Base-by-base conservation (phyloP, 768 basidiomycete species). In the Rickenella mellea region DNA sequence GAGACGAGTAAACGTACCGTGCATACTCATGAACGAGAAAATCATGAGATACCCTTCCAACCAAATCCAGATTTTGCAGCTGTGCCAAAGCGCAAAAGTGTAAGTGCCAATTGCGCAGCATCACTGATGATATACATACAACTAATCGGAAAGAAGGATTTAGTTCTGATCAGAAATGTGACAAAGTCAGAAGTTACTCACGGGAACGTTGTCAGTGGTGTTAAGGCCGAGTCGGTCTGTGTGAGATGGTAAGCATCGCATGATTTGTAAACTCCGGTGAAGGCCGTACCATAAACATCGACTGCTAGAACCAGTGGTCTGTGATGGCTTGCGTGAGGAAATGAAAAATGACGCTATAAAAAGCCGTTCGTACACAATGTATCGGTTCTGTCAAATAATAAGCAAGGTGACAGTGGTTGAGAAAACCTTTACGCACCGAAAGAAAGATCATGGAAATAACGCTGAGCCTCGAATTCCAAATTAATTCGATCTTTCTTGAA, bases 211-310 rank as follows among this genome's bases (percentile, higher is more conserved):
- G 24, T 17, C 19, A 22, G 33, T 17, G 10, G 19, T 36, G 33
- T 17, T 22, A 22, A 36, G 33, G 10, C 33, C 33, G 19, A 36
- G 19, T 19, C 33, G 33, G 24, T 36, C 33, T 36, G 15, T 17
- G 15, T 22, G n/a, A n/a, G n/a, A n/a, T n/a, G n/a, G n/a, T n/a
- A n/a, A n/a, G n/a, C n/a, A n/a, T n/a, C n/a, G n/a, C n/a, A n/a
- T n/a, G n/a, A n/a, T n/a, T n/a, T n/a, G n/a, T n/a, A n/a, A 36
- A 36, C 33, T 10, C 33, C 33, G 33, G 33, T 22, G 33, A 36
- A 36, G 15, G 33, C 24, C 33, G 19, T 36, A 36, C 33, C 33
- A 36, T 36, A 36, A 10, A 36, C 24, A 22, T 36, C 33, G 11
- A 36, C 33, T 17, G 33, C 33, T 19, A 36, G 33, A 19, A 36